Conservation (phyloP, 2,329 filamentous ascomycete genomes). For the Sclerotinia glacialis region DNA sequence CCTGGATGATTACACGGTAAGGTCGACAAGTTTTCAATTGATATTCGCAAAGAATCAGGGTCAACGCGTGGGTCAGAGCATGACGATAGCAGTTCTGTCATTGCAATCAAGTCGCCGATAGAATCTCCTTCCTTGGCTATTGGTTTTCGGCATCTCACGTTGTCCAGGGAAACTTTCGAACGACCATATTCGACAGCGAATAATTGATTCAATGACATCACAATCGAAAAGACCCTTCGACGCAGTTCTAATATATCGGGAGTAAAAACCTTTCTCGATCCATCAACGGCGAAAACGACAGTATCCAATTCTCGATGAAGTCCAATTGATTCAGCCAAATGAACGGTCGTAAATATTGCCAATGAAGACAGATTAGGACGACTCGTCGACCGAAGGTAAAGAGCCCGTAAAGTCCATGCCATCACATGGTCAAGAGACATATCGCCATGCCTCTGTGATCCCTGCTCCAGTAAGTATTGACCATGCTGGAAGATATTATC, state of each 20-base stretch:
- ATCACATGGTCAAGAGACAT: conserved; percentile 29
- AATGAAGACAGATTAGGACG: conserved; percentile 35
- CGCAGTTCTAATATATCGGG: conserved; percentile 25
- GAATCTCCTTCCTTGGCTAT: conserved; percentile 23
- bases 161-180: conserved; percentile 28
- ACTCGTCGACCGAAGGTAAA: conserved; percentile 36
- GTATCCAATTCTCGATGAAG: conserved; percentile 35
- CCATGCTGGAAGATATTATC: conserved; percentile 33
- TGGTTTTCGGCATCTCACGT: conserved; percentile 24
- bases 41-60: not conserved
- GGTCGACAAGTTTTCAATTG: conserved; percentile 17
- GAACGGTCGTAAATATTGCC: conserved; percentile 32
- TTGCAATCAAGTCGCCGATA: conserved; percentile 25
- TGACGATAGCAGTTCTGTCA: conserved; percentile 23
- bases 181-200: conserved; percentile 31
- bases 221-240: conserved; percentile 31
- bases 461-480: conserved; percentile 31
- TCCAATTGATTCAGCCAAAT: conserved; percentile 36
- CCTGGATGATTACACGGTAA: conserved; percentile 7
- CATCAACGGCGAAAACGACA: conserved; percentile 20
- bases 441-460: conserved; percentile 22
- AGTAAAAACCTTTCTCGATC: conserved; percentile 18
- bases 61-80: conserved; percentile 11
- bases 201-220: conserved; percentile 28
- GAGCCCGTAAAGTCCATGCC: conserved; percentile 33